Evolutionary conservation across 306 rosid genomes (phyloP), one percentile per base, ranked within the genome.

Genomic region (Fagus sylvatica): DNA sequence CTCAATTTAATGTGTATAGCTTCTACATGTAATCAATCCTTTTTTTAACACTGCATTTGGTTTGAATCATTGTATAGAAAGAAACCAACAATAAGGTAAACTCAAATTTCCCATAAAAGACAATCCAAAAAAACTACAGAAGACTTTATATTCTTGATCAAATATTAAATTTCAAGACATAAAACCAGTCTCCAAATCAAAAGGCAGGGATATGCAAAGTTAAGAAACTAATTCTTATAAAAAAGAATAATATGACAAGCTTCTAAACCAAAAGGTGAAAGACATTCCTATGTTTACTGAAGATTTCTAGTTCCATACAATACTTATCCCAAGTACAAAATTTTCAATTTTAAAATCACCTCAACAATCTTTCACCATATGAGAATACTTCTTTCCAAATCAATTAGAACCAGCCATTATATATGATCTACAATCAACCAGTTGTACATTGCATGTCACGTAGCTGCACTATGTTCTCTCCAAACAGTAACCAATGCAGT

Each of bases 1-100:
- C 78, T 89, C 78, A 87, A 66, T 67, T 75, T 74, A 74, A 81
- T 53, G 67, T 76, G 67, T 60, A 77, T 74, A 73, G 53, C 49
- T 82, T 51, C 66, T 36, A 54, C 49, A 39, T 66, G 19, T 12
- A 57, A 33, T 71, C 73, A 61, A 74, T 40, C 34, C 51, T 53
- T 71, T 77, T 43, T 72, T 56, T 70, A 30, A 60, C 8, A 51
- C 51, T 46, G 19, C 13, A 9, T 36, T 36, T 36, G 46, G 42
- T 37, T 34, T 34, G 46, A 64, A 36, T 64, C 28, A 0, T 2
- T 12, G 19, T 36, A 37, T 16, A 66, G 71, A 66, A 39, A 39
- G 32, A 37, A 66, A 39, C 15, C 7, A 17, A 17, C 12, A 65
- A 17, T 66, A 66, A 39, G 33, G 42, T 39, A 48, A 37, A 66